These are phyloP conservation scores for Teratosphaeria epicoccoides DNA, from an alignment of 2,329 filamentous ascomycete genomes.

Conservation along the genomic window DNA sequence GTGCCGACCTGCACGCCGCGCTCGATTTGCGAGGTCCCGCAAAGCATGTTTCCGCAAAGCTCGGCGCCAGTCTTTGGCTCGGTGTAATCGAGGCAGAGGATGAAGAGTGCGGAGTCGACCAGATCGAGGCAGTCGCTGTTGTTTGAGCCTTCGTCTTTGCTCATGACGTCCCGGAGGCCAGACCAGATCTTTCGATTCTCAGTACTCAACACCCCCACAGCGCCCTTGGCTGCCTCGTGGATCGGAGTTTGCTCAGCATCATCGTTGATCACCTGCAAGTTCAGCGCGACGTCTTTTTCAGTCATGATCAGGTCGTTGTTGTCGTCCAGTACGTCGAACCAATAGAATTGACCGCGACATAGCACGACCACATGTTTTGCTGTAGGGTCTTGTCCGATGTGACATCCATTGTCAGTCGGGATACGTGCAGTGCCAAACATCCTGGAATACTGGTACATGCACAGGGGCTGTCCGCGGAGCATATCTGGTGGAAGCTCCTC, in stretches of 20 bases:
- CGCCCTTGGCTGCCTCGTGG: slow-evolving; percentile 89
- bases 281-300: slow-evolving; percentile 83
- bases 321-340: slow-evolving; percentile 94
- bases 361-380: slow-evolving; percentile 89
- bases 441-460: slow-evolving; percentile 97
- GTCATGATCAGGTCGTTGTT: slow-evolving; percentile 96
- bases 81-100: slow-evolving; percentile 85
- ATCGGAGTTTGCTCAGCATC: slow-evolving; percentile 85
- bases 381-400: slow-evolving; percentile 89
- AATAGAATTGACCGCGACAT: slow-evolving; percentile 93
- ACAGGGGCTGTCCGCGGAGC: slow-evolving; percentile 70
- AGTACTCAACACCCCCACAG: slow-evolving; percentile 84
- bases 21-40: slow-evolving; percentile 83
- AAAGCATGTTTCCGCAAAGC: slow-evolving; percentile 97
- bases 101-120: slow-evolving; percentile 85
- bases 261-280: slow-evolving; percentile 82
- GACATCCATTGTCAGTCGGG: slow-evolving; percentile 86
- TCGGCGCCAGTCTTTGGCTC: slow-evolving; percentile 71
- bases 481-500: slow-evolving; percentile 89
- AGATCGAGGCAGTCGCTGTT: slow-evolving; percentile 95
- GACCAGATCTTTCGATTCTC: slow-evolving; percentile 98
- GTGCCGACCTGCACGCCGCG: slow-evolving; percentile 93
- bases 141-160: slow-evolving; percentile 75
- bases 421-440: slow-evolving; percentile 91
- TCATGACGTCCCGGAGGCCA: slow-evolving; percentile 75